Conservation (phyloP, 306 rosid genomes). For the Medicago arabica region DNA sequence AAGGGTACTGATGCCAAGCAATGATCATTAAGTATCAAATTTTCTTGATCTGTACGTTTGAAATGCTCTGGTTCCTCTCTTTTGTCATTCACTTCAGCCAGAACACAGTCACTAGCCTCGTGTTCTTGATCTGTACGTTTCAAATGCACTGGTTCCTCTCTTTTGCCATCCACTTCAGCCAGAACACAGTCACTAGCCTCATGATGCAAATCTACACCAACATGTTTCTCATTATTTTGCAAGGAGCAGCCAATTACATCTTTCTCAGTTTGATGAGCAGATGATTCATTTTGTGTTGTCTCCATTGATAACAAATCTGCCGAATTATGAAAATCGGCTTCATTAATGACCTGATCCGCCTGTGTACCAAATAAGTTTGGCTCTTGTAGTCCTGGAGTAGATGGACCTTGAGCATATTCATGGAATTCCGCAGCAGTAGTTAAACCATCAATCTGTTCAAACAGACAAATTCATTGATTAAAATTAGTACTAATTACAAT, state of each 20-base stretch:
- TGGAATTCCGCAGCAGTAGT: conserved; percentile 46
- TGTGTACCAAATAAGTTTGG: conserved; percentile 57
- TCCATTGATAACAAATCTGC: conserved; percentile 47
- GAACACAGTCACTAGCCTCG: conserved; percentile 55
- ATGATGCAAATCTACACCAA: conserved; percentile 42
- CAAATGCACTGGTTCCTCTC: conserved; percentile 47
- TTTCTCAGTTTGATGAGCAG: conserved; percentile 43
- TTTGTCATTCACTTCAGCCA: conserved; percentile 53
- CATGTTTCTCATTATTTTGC: conserved; percentile 46
- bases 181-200: conserved; percentile 55
- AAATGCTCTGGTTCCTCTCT: conserved; percentile 49
- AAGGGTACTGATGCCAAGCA: conserved; percentile 40
- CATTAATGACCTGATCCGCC: conserved; percentile 66
- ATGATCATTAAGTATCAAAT: conserved; percentile 48
- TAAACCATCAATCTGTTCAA: conserved; percentile 58
- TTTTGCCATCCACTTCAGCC: conserved; percentile 55
- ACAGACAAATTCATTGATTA: conserved; percentile 33
- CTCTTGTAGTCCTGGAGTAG: conserved; percentile 72
- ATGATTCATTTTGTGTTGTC: conserved; percentile 42
- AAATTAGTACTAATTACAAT: conserved; percentile 29
- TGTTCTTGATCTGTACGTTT: conserved; percentile 43
- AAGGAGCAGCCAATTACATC: conserved; percentile 48
- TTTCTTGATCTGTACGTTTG: conserved; percentile 46
- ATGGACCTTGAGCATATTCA: conserved; percentile 69
- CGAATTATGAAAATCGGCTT: conserved; percentile 59